Evolutionary conservation across 306 rosid species (phyloP), one percentile per base, ranked within the genome.

Genomic region (Prunus mume): DNA sequence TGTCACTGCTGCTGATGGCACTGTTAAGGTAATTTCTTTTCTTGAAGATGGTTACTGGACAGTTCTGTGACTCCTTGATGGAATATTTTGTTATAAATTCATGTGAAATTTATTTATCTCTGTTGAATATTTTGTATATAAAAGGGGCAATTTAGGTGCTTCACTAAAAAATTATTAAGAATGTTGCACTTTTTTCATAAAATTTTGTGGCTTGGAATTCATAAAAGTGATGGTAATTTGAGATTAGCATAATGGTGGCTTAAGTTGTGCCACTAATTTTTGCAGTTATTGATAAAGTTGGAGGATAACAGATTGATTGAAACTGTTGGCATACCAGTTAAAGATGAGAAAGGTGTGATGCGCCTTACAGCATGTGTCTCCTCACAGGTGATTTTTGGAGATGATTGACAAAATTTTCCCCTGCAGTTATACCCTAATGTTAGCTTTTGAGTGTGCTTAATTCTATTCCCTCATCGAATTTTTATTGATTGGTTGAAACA

Each of bases 301-400:
- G 93, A 92, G 55, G 98, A 95, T 78, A 92, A 85, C 75, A 91
- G 98, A 80, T 82, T 95, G 90, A 82, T 95, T 76, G 98, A 95
- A 82, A 92, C 98, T 47, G 98, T 95, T 62, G 98, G 98, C 66
- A 95, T 95, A 85, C 98, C 97, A 2, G 96, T 87, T 81, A 80
- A 78, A 74, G 96, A 82, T 43, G 84, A 79, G 15, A 88, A 82
- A 58, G 86, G 83, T 72, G 78, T 89, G 75, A 80, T 66, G 78
- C 96, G 98, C 71, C 96, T 95, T 61, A 95, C 98, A 22, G 98
- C 98, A n/a, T 95, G 98, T 65, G 86, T 95, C 69, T 95, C 98
- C 28, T 92, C 98, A 7, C 98, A 95, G 96, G 98, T 92, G 78
- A 70, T 73, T 78, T 67, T 54, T 69, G 62, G 74, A 75, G 34